These are phyloP conservation scores for Candida pseudoglaebosa DNA, from an alignment of 805 yeast species.

Conservation along the genomic window DNA sequence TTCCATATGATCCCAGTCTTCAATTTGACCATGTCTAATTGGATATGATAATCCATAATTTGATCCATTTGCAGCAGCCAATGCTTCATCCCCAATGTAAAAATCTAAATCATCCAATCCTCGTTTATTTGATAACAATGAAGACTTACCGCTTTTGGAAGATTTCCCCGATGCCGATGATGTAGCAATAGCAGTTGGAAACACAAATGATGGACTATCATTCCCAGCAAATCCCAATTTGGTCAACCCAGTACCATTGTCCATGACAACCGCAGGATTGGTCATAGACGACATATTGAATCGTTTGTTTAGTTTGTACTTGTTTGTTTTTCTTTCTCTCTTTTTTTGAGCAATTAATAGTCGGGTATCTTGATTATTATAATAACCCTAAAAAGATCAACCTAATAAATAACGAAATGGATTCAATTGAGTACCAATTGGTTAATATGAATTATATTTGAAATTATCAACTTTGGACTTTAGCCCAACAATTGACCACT, in stretches of 20 bases:
- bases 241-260: constrained; percentile 97
- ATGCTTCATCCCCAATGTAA: constrained; percentile 93
- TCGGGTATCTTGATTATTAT: no score
- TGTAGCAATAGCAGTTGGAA: constrained; percentile 95
- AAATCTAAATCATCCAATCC: constrained; percentile 94
- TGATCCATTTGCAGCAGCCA: constrained; percentile 87
- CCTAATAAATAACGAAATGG: not conserved
- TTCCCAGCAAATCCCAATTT: constrained; percentile 98
- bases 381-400: no score
- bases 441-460: not conserved
- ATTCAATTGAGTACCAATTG: not conserved
- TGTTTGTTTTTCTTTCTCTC: no score
- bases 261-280: constrained; percentile 95
- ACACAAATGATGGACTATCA: constrained; percentile 94
- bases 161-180: constrained; percentile 45
- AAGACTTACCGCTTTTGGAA: constrained; percentile 43
- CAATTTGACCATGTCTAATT: constrained; percentile 95
- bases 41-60: constrained; percentile 87
- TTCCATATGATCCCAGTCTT: constrained; percentile 99
- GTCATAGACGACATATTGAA: constrained; percentile 55
- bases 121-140: constrained; percentile 61
- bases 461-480: not conserved
- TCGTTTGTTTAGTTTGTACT: no score
- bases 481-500: not conserved
- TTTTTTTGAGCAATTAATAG: no score